phyloP scores from a whole-genome alignment of 2,329 filamentous ascomycete genomes.

The Paecilomyces sp. region DNA sequence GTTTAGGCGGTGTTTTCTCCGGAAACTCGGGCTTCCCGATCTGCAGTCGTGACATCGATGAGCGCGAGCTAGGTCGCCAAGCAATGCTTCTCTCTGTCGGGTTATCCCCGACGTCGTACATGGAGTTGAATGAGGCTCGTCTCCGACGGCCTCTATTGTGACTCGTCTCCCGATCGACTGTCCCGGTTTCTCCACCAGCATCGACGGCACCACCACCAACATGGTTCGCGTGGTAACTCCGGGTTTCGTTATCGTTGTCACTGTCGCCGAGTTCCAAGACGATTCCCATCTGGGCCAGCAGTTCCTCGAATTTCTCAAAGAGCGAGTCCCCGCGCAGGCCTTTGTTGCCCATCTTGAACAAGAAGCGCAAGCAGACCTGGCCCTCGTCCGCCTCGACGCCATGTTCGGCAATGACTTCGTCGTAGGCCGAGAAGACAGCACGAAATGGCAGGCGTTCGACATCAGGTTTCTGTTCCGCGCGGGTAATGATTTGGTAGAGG shows the following conservation, averaged over 20 bases:
- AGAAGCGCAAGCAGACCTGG: slow-evolving; percentile 66
- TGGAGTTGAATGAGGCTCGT: slow-evolving; percentile 49
- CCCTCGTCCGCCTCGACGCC: slow-evolving; percentile 67
- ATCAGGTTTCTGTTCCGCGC: slow-evolving; percentile 61
- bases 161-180: slow-evolving; percentile 17
- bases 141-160: slow-evolving; percentile 28
- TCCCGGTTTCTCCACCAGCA: slow-evolving; percentile 11
- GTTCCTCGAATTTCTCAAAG: slow-evolving; percentile 61
- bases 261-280: slow-evolving; percentile 55
- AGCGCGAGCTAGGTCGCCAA: slow-evolving; percentile 35
- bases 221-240: slow-evolving; percentile 17
- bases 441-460: slow-evolving; percentile 62
- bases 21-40: slow-evolving; percentile 28
- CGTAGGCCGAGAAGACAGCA: slow-evolving; percentile 75
- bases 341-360: slow-evolving; percentile 69
- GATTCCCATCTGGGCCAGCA: slow-evolving; percentile 64
- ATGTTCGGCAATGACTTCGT: slow-evolving; percentile 63
- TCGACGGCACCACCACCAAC: slow-evolving; percentile 14
- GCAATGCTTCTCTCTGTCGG: slow-evolving; percentile 37
- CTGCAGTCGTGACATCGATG: slow-evolving; percentile 36
- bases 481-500: slow-evolving; percentile 67
- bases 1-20: slow-evolving; percentile 13
- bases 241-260: slow-evolving; percentile 27
- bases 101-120: slow-evolving; percentile 46
- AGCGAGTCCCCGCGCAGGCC: slow-evolving; percentile 50